Evolutionary conservation across 129 eudicot genomes (phyloP), one percentile per base, ranked within the genome.

Genomic region (Scalesia atractyloides): DNA sequence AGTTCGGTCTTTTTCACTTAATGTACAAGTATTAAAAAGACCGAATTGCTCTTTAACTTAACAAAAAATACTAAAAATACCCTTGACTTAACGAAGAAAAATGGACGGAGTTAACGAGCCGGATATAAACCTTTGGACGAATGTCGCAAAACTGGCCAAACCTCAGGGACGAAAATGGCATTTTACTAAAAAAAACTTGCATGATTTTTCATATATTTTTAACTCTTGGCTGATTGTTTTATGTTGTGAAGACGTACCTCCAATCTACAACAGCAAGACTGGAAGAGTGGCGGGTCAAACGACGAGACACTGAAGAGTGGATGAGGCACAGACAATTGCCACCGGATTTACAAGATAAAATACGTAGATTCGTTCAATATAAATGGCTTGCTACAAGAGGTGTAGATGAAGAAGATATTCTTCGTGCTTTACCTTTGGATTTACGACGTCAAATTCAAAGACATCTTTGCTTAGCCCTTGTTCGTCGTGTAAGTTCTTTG

Each of bases 381-480:
- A 85, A 87, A 72, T 87, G 89, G 89, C 87, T 87, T 57, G 93
- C 93, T 11, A 87, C 93, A 24, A 84, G 89, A 80, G 93, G 93
- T 13, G 93, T 87, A 24, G 93, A 87, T 33, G 93, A 87, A 81
- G 89, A 84, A 80, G 72, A 73, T 24, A 80, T 87, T 41, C 76
- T 87, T 19, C 85, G 72, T 3, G 72, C 87, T 14, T 75, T 87
- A 48, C 93, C 93, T 34, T 74, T 84, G 60, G 93, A 87, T 41
- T 61, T 84, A 13, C 62, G 84, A 39, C 85, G 93, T 41, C 87
- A 85, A 63, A 87, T 87, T 73, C 93, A 84, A 54, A 76, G 89
- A 59, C 93, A 87, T 80, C 87, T 87, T 59, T 87, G 93, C 68
- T 78, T 87, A 53, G 87, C 84, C 33, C 93, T 87, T 70, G 93